phyloP scores from a whole-genome alignment of 108 stramenopile species.

The Pseudonitzschia pungens region DNA sequence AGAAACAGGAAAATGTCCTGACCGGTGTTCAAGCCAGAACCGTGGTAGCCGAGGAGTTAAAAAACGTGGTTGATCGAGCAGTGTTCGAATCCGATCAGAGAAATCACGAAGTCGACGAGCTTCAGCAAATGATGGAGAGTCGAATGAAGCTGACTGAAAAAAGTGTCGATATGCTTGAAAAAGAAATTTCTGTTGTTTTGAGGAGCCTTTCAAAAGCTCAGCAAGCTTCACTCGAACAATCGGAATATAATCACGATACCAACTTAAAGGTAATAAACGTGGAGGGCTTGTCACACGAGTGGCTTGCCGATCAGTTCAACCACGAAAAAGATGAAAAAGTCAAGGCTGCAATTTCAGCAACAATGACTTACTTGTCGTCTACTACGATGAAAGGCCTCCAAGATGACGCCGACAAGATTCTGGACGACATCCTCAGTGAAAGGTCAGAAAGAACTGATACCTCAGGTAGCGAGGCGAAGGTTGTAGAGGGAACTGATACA shows the following conservation, averaged over 20 bases:
- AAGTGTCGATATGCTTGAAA: conserved; percentile 10
- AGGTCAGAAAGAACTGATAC: not conserved
- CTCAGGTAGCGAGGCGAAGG: not conserved
- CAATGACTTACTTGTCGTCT: not conserved
- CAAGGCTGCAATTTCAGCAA: conserved; percentile 7
- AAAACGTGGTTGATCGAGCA: not conserved
- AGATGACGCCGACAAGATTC: not conserved
- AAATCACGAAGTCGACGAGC: conserved; percentile 2
- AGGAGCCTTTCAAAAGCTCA: not conserved
- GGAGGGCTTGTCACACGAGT: not conserved
- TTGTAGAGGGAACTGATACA: not conserved
- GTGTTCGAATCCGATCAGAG: conserved; percentile 2
- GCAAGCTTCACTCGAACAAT: not conserved
- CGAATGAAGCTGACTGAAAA: not conserved
- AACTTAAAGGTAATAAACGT: not conserved
- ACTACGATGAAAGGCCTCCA: not conserved
- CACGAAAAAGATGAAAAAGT: conserved; percentile 5
- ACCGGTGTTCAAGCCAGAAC: not conserved
- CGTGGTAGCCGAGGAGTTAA: conserved; percentile 1
- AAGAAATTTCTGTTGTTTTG: not conserved
- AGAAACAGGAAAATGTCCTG: conserved; percentile 1
- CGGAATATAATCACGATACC: not conserved
- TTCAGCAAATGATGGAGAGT: conserved; percentile 6
- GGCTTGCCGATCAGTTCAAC: conserved; percentile 1
- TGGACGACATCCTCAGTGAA: not conserved